These are phyloP conservation scores for Aspergillus ustus DNA, from an alignment of 2,329 filamentous ascomycete genomes.

Conservation along the genomic window DNA sequence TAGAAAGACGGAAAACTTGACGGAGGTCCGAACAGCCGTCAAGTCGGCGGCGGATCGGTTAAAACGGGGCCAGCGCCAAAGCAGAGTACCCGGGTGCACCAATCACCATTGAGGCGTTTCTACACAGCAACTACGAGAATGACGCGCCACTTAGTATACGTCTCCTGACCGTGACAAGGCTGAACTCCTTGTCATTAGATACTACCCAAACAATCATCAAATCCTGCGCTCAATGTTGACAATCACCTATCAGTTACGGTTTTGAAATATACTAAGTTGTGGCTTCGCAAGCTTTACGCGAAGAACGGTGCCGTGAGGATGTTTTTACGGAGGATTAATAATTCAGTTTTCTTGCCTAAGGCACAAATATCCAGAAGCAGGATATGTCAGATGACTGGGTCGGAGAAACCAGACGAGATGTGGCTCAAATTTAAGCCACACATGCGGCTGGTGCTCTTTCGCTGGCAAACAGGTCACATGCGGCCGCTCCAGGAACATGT, in stretches of 20 bases:
- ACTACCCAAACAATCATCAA: not conserved
- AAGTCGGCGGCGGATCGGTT: slow-evolving; percentile 30
- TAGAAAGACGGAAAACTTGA: slow-evolving; percentile 24
- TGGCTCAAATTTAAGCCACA: slow-evolving; percentile 16
- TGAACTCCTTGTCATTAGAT: not conserved
- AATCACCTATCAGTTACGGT: not conserved
- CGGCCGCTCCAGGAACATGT: slow-evolving; percentile 18
- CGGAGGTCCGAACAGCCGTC: slow-evolving; percentile 2
- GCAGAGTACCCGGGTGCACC: slow-evolving; percentile 31
- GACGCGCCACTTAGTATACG: slow-evolving; percentile 32
- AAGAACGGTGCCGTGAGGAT: not conserved
- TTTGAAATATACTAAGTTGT: not conserved
- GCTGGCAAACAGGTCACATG: slow-evolving; percentile 15
- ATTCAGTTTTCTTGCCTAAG: slow-evolving; percentile 3
- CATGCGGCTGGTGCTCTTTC: slow-evolving; percentile 13
- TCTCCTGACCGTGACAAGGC: slow-evolving; percentile 14
- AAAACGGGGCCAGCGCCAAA: slow-evolving; percentile 22
- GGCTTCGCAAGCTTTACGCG: not conserved
- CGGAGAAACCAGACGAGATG: slow-evolving; percentile 5
- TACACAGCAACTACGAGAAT: slow-evolving; percentile 38
- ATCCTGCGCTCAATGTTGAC: not conserved
- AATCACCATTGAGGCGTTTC: slow-evolving; percentile 47
- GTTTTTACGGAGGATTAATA: not conserved
- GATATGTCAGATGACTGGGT: not conserved
- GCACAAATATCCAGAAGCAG: not conserved